A percentile compares a stretch with the other conserved stretches of the same genome.
phyloP scores from a whole-genome alignment of 306 rosid genomes.

The Inga leiocalycina region DNA sequence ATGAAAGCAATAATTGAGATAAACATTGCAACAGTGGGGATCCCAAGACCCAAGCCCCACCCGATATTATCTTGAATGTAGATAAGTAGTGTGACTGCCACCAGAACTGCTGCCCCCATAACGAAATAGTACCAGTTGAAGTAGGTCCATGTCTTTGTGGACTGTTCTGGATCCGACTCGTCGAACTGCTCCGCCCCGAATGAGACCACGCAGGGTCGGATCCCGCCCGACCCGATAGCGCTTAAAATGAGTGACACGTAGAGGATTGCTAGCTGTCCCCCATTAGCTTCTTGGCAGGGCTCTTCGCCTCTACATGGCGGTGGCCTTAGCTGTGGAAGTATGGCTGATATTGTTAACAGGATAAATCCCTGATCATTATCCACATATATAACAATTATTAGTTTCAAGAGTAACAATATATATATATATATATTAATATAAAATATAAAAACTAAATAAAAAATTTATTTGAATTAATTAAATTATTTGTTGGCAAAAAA shows the following conservation, averaged over 20 bases:
- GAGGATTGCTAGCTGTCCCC: slow-evolving; percentile 62
- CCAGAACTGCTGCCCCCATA: slow-evolving; percentile 78
- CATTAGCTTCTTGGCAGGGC: slow-evolving; percentile 63
- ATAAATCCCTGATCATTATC: slow-evolving; percentile 65
- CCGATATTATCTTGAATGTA: slow-evolving; percentile 90
- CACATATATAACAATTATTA: background rate
- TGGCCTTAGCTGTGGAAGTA: slow-evolving; percentile 74
- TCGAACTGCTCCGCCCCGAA: slow-evolving; percentile 97
- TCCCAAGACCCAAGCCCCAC: slow-evolving; percentile 91
- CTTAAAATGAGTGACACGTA: slow-evolving; percentile 58
- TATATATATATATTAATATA: too few species aligned
- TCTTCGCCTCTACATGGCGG: slow-evolving; percentile 65
- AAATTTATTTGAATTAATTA: too few species aligned
- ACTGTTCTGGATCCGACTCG: slow-evolving; percentile 65
- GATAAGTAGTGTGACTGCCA: slow-evolving; percentile 87
- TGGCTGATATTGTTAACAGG: slow-evolving; percentile 72
- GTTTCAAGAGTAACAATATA: background rate
- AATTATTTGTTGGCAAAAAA: too few species aligned
- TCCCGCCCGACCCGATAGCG: slow-evolving; percentile 90
- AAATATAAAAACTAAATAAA: too few species aligned
- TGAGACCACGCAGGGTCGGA: slow-evolving; percentile 95
- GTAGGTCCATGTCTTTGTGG: slow-evolving; percentile 74
- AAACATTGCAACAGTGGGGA: slow-evolving; percentile 82
- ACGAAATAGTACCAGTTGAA: slow-evolving; percentile 96
- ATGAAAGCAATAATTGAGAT: slow-evolving; percentile 65